Evolutionary conservation across 2,329 filamentous ascomycete species (phyloP).

Genomic region (Microsporum canis): DNA sequence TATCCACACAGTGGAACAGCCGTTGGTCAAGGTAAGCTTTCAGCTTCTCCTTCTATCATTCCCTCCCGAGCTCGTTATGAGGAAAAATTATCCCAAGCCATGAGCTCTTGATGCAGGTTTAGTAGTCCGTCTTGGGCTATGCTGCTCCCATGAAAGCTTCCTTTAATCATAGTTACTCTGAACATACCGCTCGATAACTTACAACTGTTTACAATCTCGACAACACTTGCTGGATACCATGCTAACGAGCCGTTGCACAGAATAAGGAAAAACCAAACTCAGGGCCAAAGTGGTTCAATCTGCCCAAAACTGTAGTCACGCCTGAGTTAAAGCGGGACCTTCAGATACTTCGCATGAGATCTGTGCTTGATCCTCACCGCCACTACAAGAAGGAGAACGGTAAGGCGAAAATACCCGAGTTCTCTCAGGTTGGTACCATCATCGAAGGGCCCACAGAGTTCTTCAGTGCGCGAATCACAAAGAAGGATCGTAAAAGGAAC

Average conservation of each 20-base stretch:
- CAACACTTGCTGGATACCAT: constrained; percentile 5
- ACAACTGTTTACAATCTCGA: constrained; percentile 4
- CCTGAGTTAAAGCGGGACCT: constrained; percentile 79
- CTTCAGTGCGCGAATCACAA: constrained; percentile 66
- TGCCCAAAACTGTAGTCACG: constrained; percentile 74
- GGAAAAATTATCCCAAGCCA: constrained; percentile 60
- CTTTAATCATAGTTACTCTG: constrained; percentile 63
- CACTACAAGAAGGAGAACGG: constrained; percentile 80
- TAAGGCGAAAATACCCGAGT: constrained; percentile 63
- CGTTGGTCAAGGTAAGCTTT: constrained; percentile 42
- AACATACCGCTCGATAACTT: constrained; percentile 35
- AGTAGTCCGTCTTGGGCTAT: constrained; percentile 67
- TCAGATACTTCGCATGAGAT: constrained; percentile 79
- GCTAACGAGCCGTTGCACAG: constrained; percentile 12
- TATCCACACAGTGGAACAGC: constrained; percentile 42
- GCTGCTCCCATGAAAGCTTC: constrained; percentile 57
- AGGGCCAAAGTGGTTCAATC: constrained; percentile 73
- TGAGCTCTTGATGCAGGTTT: constrained; percentile 58
- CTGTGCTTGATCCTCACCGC: constrained; percentile 74
- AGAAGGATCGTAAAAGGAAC: constrained; percentile 77
- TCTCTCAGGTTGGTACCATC: constrained; percentile 78
- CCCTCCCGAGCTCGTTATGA: constrained; percentile 44
- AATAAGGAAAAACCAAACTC: constrained; percentile 52
- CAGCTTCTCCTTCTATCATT: neutral
- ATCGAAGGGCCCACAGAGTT: constrained; percentile 83